Percentiles rank a stretch among this genome's conserved stretches.
These are phyloP conservation scores for Kregervanrija fluxuum DNA, from an alignment of 805 yeast species.

Conservation along the genomic window DNA sequence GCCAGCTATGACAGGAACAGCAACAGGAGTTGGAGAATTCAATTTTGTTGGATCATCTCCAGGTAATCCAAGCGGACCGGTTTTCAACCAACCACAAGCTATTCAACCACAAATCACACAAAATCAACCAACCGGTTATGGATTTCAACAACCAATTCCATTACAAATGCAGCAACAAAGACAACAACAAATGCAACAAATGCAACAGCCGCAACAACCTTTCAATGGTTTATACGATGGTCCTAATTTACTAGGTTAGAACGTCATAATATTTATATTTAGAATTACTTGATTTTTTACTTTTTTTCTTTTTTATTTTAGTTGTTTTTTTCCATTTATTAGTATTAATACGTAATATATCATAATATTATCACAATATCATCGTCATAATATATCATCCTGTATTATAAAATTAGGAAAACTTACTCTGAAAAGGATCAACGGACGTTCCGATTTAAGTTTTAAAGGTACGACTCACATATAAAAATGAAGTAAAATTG, in stretches of 20 bases:
- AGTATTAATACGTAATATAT: no score
- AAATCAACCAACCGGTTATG: slow-evolving; percentile 1
- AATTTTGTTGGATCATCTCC: neutral
- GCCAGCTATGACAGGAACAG: neutral
- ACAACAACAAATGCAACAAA: slow-evolving; percentile 5
- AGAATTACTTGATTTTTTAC: neutral
- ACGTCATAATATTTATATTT: neutral
- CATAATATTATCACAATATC: no score
- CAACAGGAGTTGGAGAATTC: neutral
- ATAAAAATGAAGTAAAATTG: no score
- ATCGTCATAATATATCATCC: no score
- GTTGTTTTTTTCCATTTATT: no score
- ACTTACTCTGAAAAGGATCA: no score
- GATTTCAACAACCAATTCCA: slow-evolving; percentile 5
- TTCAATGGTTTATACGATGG: slow-evolving; percentile 20
- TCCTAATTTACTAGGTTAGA: slow-evolving; percentile 18
- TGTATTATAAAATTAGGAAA: no score
- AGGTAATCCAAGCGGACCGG: no score
- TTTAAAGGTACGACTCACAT: no score
- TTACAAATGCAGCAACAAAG: slow-evolving; percentile 6
- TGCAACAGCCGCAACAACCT: neutral
- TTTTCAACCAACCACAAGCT: no score
- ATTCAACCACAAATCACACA: neutral
- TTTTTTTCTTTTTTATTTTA: neutral
- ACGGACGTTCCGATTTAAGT: no score